Evolutionary conservation across 2,329 filamentous ascomycete genomes (phyloP).

Genomic region (Aspergillus sclerotialis): DNA sequence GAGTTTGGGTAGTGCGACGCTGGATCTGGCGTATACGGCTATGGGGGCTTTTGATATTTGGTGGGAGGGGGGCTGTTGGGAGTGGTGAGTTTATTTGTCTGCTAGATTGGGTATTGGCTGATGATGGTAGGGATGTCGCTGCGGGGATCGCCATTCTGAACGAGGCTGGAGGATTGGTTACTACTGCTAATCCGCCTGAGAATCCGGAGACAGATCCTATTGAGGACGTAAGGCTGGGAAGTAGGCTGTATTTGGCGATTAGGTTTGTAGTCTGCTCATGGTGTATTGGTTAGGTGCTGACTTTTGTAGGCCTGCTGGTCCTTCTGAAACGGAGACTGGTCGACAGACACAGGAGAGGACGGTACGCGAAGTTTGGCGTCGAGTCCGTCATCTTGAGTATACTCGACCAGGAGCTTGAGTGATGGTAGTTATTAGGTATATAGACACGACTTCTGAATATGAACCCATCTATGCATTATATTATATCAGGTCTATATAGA

Average conservation of each 20-base stretch:
- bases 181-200: conserved; percentile 63
- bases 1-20: conserved; percentile 66
- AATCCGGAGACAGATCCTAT: conserved; percentile 51
- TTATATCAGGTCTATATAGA: not conserved
- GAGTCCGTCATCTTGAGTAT: conserved; percentile 62
- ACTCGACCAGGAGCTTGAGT: conserved; percentile 52
- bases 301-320: conserved; percentile 53
- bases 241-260: conserved; percentile 65
- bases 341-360: conserved; percentile 62
- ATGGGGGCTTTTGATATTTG: conserved; percentile 73
- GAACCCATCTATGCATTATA: too few relatives aligned
- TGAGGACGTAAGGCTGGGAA: conserved; percentile 55
- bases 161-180: conserved; percentile 68
- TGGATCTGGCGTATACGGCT: conserved; percentile 68
- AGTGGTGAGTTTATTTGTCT: conserved; percentile 49
- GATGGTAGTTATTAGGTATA: conserved; percentile 3
- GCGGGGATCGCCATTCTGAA: conserved; percentile 66
- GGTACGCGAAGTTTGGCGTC: conserved; percentile 65
- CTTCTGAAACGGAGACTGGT: conserved; percentile 54
- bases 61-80: conserved; percentile 79
- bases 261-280: conserved; percentile 32
- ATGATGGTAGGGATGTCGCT: conserved; percentile 55
- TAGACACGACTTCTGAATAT: too few relatives aligned
- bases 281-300: conserved; percentile 1
- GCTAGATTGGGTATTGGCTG: not conserved